Percentiles rank a stretch among this genome's conserved stretches.
These are phyloP conservation scores for Diaporthe citriasiana DNA, from an alignment of 2,329 filamentous ascomycete genomes.

Conservation along the genomic window DNA sequence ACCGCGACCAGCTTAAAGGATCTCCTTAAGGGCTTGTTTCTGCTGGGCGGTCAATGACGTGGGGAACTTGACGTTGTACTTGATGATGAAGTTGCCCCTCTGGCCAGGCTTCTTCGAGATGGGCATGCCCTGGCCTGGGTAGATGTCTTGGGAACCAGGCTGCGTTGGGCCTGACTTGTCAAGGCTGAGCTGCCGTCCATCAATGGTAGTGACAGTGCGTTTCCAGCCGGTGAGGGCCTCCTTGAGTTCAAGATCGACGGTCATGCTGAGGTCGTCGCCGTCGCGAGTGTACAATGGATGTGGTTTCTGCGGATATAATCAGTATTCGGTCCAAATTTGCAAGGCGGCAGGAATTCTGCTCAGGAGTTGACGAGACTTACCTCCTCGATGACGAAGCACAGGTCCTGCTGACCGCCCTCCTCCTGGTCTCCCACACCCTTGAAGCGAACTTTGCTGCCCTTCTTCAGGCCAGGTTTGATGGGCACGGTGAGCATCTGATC, in stretches of 20 bases:
- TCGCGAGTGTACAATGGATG: slow-evolving; percentile 88
- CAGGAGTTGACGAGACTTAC: slow-evolving; percentile 64
- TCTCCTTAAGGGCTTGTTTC: slow-evolving; percentile 84
- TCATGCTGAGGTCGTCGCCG: slow-evolving; percentile 87
- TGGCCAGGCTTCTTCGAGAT: slow-evolving; percentile 89
- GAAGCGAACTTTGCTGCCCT: slow-evolving; percentile 98
- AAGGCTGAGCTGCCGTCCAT: slow-evolving; percentile 86
- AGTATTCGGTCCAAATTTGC: slow-evolving; percentile 47
- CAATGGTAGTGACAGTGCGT: slow-evolving; percentile 92
- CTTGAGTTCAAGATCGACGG: slow-evolving; percentile 87
- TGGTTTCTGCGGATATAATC: slow-evolving; percentile 76
- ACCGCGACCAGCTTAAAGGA: slow-evolving; percentile 67
- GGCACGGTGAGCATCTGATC: slow-evolving; percentile 95
- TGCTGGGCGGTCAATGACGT: slow-evolving; percentile 80
- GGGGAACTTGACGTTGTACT: slow-evolving; percentile 94
- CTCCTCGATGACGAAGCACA: slow-evolving; percentile 96
- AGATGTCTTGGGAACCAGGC: slow-evolving; percentile 84
- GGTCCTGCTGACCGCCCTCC: slow-evolving; percentile 93
- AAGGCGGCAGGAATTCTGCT: background rate
- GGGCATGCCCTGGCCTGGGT: slow-evolving; percentile 92
- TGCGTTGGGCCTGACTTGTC: slow-evolving; percentile 87
- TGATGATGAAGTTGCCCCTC: slow-evolving; percentile 89
- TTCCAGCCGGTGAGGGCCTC: slow-evolving; percentile 96
- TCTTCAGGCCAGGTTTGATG: slow-evolving; percentile 95
- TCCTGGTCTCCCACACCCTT: slow-evolving; percentile 98